Conservation (phyloP, 371 early-diverging fungal species). For the Mucor plumbeus region DNA sequence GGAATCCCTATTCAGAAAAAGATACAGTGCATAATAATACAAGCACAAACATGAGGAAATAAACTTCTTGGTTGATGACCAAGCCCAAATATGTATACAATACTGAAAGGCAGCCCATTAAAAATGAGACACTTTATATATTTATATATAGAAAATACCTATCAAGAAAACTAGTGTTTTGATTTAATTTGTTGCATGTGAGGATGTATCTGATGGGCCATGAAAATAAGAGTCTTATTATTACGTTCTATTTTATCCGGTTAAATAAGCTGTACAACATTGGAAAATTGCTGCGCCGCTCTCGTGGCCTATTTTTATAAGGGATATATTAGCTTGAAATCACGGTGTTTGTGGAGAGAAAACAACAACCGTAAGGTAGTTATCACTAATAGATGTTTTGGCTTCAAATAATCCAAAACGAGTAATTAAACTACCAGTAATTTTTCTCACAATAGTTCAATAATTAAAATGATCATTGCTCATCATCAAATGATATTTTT, state of each 20-base stretch:
- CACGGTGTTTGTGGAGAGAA: not conserved
- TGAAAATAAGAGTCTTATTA: not conserved
- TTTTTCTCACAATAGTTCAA: not conserved
- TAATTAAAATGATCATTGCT: not conserved
- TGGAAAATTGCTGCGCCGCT: not conserved
- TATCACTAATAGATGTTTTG: not conserved
- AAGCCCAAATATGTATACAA: no score
- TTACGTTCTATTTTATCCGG: not conserved
- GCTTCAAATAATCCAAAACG: not conserved
- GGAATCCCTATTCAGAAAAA: no score
- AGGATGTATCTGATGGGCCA: not conserved
- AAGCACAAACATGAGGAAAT: no score
- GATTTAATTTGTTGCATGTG: not conserved
- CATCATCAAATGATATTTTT: slow-evolving; percentile 1
- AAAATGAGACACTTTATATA: no score
- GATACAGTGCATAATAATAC: no score
- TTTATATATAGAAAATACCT: no score
- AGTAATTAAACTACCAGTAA: not conserved
- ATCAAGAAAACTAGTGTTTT: no score
- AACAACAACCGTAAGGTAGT: not conserved
- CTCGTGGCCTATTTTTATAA: not conserved
- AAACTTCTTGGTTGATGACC: no score
- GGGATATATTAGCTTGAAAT: no score
- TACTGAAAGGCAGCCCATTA: no score
- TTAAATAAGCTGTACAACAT: not conserved